Percentiles rank a stretch among this genome's conserved stretches.
These are phyloP conservation scores for Epichloe bromicola DNA, from an alignment of 2,329 filamentous ascomycete genomes.

Conservation along the genomic window DNA sequence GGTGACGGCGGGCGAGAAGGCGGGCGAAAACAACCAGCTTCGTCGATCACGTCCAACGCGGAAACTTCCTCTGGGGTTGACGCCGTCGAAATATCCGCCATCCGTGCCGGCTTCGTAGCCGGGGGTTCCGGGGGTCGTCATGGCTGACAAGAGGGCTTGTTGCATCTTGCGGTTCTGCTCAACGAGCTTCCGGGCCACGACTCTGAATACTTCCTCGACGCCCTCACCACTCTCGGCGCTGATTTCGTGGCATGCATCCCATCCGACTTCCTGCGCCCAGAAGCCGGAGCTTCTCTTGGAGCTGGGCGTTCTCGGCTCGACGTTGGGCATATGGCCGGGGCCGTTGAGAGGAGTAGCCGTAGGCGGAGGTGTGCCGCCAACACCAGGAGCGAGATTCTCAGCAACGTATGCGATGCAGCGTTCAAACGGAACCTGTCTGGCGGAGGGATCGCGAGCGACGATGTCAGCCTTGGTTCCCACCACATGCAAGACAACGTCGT, in stretches of 20 bases:
- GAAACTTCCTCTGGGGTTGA: slow-evolving; percentile 36
- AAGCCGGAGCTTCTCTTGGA: slow-evolving; percentile 60
- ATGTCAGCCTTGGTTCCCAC: slow-evolving; percentile 91
- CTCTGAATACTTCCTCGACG: slow-evolving; percentile 88
- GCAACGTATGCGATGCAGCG: slow-evolving; percentile 91
- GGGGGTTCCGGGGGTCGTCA: slow-evolving; percentile 39
- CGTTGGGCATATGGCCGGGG: slow-evolving; percentile 13
- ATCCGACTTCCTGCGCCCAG: slow-evolving; percentile 87
- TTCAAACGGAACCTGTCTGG: slow-evolving; percentile 82
- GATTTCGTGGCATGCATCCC: slow-evolving; percentile 97
- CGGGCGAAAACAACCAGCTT: slow-evolving; percentile 46
- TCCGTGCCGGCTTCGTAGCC: slow-evolving; percentile 32
- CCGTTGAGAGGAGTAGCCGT: slow-evolving; percentile 35
- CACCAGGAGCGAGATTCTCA: slow-evolving; percentile 69
- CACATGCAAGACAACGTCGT: slow-evolving; percentile 80
- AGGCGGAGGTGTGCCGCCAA: slow-evolving; percentile 53
- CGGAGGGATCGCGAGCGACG: slow-evolving; percentile 67
- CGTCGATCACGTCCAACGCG: slow-evolving; percentile 43
- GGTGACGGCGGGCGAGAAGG: slow-evolving; percentile 38
- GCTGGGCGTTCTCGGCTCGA: slow-evolving; percentile 45
- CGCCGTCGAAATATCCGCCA: slow-evolving; percentile 38
- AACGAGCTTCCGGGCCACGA: slow-evolving; percentile 48
- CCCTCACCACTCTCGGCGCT: slow-evolving; percentile 88
- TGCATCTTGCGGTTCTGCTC: slow-evolving; percentile 52
- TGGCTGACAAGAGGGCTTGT: slow-evolving; percentile 43